Conservation (phyloP, 257 asterid genomes). For the Jacaranda copaia region DNA sequence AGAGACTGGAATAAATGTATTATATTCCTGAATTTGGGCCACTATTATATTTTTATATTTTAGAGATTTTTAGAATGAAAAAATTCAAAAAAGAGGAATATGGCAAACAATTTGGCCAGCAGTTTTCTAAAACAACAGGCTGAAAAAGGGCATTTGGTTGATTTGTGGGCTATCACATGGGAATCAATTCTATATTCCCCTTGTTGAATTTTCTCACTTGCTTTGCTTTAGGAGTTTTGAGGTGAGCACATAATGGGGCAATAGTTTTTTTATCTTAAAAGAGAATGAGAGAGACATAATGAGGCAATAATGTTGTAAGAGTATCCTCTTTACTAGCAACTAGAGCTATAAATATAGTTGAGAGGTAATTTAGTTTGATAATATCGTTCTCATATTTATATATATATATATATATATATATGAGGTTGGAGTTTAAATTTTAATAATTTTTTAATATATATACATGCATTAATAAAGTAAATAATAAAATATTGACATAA, state of each 20-base stretch:
- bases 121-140: conserved; percentile 15
- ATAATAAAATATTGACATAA: too few relatives aligned
- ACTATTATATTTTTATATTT: not conserved
- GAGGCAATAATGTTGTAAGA: not conserved
- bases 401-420: too few relatives aligned
- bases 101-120: conserved; percentile 7
- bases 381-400: too few relatives aligned
- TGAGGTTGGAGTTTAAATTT: too few relatives aligned
- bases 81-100: not conserved
- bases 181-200: not conserved
- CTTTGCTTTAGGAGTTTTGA: not conserved
- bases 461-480: too few relatives aligned
- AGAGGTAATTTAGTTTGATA: too few relatives aligned
- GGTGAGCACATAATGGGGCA: conserved; percentile 29
- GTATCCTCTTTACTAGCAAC: not conserved
- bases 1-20: too few relatives aligned
- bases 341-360: too few relatives aligned
- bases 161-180: not conserved
- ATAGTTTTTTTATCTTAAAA: not conserved
- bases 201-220: not conserved
- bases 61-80: not conserved
- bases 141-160: not conserved
- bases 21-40: too few relatives aligned
- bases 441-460: too few relatives aligned
- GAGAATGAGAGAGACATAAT: not conserved